Percentiles rank a stretch among this genome's conserved stretches.
These are phyloP conservation scores for Aegilops speltoides DNA, from an alignment of 176 grass and related monocot species.

Conservation along the genomic window DNA sequence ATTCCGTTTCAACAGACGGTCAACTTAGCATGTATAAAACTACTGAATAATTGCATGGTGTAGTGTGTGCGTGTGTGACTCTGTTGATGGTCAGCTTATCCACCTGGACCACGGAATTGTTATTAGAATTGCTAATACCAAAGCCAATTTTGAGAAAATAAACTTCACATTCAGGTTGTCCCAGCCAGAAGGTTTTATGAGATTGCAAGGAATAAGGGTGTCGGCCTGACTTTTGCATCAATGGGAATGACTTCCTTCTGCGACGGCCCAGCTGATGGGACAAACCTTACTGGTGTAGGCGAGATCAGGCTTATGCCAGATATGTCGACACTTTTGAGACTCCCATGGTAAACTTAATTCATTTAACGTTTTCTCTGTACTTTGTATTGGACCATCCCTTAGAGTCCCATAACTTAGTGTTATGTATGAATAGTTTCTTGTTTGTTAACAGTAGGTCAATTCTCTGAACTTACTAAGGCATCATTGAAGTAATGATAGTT, in stretches of 20 bases:
- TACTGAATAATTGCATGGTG: not conserved
- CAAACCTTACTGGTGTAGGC: conserved; percentile 85
- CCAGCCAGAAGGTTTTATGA: conserved; percentile 79
- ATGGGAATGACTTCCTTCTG: conserved; percentile 86
- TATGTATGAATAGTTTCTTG: not conserved
- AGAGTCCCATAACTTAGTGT: not conserved
- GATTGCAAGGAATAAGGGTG: conserved; percentile 70
- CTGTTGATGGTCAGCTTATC: not conserved
- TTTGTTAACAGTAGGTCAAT: not conserved
- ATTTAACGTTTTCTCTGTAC: not conserved
- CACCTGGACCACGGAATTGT: not conserved
- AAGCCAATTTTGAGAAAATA: not conserved
- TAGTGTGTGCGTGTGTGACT: not conserved
- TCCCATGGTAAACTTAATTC: conserved; percentile 79
- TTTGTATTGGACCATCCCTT: not conserved
- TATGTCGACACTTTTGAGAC: conserved; percentile 68
- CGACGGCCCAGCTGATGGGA: conserved; percentile 81
- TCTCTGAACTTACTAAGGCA: conserved; percentile 1
- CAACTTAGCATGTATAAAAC: not conserved
- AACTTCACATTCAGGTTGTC: conserved; percentile 65
- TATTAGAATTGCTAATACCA: not conserved
- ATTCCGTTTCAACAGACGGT: not conserved
- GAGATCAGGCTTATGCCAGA: conserved; percentile 91
- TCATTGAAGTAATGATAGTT: conserved; percentile 9
- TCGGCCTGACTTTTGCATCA: conserved; percentile 73